Base-by-base conservation (phyloP, 2,329 filamentous ascomycete species). In the Arthrobotrys conoides region DNA sequence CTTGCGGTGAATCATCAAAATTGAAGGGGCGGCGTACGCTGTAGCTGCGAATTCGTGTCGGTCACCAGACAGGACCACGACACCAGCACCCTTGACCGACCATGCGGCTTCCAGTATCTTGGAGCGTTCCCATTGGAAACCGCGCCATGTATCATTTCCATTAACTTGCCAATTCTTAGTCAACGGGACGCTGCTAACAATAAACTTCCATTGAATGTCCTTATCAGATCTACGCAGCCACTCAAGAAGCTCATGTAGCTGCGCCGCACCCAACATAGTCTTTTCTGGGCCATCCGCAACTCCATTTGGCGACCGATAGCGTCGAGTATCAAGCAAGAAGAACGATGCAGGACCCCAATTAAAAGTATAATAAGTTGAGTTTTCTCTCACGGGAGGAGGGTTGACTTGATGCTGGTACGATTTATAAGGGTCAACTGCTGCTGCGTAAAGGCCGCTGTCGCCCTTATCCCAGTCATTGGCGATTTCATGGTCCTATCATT, bases 21-120 rank as follows among this genome's bases (percentile, higher is more conserved):
- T 81, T 4, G 80, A 14, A 8, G 24, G 12, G 22, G 18, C 9
- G 8, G 89, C 89, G 82, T 91, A 91, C 0, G 91, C 90, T 0
- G 95, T 98, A 0, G 95, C 94, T 0, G 93, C 96, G 84, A 98
- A 98, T 84, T 99, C 96, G 83, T 99, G 96, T n/a, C 96, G 88
- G 83, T 99, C 96, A 0, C 96, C 96, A 16, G 92, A 96, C 10
- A 99, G 87, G 12, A 98, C 87, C 2, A 97, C 88, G 6, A 98
- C 91, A 24, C 94, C 93, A 12, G 89, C 86, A n/a, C 93, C 91
- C 55, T 72, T 78, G 0, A 92, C 91, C 79, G 92, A 91, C 94
- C 96, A 98, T 89, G 97, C 97, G 1, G 93, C 92, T 83, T 97
- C 92, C 14, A 99, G 90, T 27, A 98, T 89, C 70, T 87, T 87